phyloP scores from a whole-genome alignment of 1,284 basidiomycete genomes.

The Moesziomyces globuligerus region DNA sequence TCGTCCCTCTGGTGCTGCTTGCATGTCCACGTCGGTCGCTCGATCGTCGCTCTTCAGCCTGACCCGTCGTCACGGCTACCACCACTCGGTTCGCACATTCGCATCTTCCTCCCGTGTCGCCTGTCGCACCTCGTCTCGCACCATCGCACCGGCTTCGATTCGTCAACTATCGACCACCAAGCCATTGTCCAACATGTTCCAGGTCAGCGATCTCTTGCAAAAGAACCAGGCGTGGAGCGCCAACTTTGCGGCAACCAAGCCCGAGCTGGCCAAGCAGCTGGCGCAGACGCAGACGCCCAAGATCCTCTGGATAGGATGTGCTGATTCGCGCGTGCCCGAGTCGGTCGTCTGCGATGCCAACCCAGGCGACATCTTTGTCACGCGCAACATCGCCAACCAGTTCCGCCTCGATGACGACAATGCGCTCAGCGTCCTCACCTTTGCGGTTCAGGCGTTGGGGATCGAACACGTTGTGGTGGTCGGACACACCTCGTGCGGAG shows the following conservation, averaged over 20 bases:
- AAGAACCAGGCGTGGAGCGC: conserved; percentile 57
- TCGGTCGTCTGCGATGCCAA: conserved; percentile 57
- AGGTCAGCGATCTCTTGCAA: conserved; percentile 27
- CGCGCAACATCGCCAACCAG: conserved; percentile 69
- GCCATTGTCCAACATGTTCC: conserved; percentile 22
- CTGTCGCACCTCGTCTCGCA: conserved; percentile 3
- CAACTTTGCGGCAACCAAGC: conserved; percentile 67
- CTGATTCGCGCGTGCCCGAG: conserved; percentile 71
- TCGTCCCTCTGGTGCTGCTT: conserved; percentile 8
- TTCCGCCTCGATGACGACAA: conserved; percentile 82
- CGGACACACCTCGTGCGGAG: conserved; percentile 69
- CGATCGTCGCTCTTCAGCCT: conserved; percentile 30
- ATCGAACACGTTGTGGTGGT: conserved; percentile 82
- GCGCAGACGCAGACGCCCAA: conserved; percentile 79
- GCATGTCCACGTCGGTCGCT: conserved; percentile 27
- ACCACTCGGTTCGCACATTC: conserved; percentile 6
- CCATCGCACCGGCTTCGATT: conserved; percentile 2
- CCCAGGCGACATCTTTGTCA: conserved; percentile 65
- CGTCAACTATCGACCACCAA: conserved; percentile 23
- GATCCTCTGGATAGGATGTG: conserved; percentile 76
- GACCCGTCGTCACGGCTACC: conserved; percentile 26
- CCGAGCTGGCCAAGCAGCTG: conserved; percentile 74
- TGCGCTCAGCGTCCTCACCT: conserved; percentile 80
- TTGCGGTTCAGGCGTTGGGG: conserved; percentile 80
- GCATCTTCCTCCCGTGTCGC: conserved; percentile 9